Percentiles rank a stretch among this genome's conserved stretches.
phyloP scores from a whole-genome alignment of 1,284 basidiomycete species.

The Grifola frondosa region DNA sequence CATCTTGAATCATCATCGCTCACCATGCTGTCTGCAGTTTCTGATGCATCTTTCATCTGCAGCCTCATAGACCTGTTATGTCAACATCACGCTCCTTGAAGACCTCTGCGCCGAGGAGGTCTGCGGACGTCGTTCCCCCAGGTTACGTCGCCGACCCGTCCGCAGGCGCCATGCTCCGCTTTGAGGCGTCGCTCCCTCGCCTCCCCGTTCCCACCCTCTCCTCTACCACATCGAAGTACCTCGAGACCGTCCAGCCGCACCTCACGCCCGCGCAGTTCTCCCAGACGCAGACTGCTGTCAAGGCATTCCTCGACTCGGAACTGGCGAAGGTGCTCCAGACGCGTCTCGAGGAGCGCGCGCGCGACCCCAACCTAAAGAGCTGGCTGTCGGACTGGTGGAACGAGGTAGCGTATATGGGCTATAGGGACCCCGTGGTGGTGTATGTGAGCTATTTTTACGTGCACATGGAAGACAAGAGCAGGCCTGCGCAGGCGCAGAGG shows the following conservation, averaged over 20 bases:
- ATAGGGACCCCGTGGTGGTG: slow-evolving; percentile 89
- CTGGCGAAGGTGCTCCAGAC: slow-evolving; percentile 78
- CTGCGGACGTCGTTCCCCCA: slow-evolving; percentile 32
- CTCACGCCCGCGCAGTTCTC: slow-evolving; percentile 63
- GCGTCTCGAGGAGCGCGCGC: slow-evolving; percentile 75
- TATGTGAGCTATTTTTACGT: slow-evolving; percentile 96
- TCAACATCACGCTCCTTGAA: slow-evolving; percentile 34
- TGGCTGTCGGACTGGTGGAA: slow-evolving; percentile 99
- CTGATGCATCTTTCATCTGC: neutral
- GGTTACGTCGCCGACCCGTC: slow-evolving; percentile 46
- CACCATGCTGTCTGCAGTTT: neutral
- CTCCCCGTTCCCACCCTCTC: slow-evolving; percentile 84
- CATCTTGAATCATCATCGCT: neutral
- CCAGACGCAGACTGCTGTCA: slow-evolving; percentile 59
- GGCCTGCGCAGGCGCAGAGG: slow-evolving; percentile 59
- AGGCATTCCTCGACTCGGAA: slow-evolving; percentile 71
- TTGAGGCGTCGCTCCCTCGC: slow-evolving; percentile 76
- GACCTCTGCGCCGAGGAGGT: slow-evolving; percentile 33
- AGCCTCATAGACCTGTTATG: slow-evolving; percentile 30
- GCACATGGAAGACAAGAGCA: slow-evolving; percentile 69
- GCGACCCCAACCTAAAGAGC: slow-evolving; percentile 59
- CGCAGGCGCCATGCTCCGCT: slow-evolving; percentile 76
- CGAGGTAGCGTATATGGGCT: slow-evolving; percentile 84
- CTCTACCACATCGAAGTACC: slow-evolving; percentile 84
- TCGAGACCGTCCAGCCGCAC: slow-evolving; percentile 79